Percentiles rank a stretch among this genome's conserved stretches.
phyloP scores from a whole-genome alignment of 1,139 yeast genomes.

The Saccharomyces hybrid region DNA sequence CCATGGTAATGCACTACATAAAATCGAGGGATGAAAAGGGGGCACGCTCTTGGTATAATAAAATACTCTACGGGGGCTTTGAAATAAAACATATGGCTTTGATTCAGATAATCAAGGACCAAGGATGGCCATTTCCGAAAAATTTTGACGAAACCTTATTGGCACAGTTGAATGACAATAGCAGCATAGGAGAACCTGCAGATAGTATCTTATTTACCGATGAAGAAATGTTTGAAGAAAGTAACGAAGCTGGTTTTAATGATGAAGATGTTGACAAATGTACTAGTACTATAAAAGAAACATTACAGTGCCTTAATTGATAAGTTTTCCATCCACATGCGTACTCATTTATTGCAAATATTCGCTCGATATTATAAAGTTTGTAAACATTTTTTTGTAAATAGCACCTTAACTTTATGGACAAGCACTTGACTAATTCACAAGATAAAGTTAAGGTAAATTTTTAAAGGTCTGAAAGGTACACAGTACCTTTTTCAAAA shows the following conservation, averaged over 20 bases:
- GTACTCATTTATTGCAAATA: background rate
- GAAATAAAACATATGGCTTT: conserved; percentile 17
- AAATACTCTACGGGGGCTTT: conserved; percentile 18
- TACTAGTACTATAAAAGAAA: background rate
- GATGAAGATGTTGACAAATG: background rate
- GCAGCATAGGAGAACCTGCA: background rate
- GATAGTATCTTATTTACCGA: background rate
- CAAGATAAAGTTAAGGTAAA: no score
- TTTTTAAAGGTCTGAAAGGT: no score
- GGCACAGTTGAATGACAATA: background rate
- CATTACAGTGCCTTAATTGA: background rate
- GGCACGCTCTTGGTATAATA: conserved; percentile 27
- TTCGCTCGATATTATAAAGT: background rate
- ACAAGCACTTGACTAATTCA: no score
- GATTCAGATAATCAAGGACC: conserved; percentile 12
- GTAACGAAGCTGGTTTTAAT: background rate
- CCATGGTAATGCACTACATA: conserved; percentile 20
- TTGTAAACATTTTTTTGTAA: background rate
- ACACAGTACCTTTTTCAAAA: no score
- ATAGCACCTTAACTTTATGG: no score
- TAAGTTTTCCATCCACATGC: background rate
- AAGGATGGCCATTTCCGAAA: conserved; percentile 23
- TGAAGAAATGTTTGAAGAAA: background rate
- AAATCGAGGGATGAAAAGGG: conserved; percentile 12
- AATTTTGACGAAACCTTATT: conserved; percentile 12